Evolutionary conservation across 2,329 filamentous ascomycete genomes (phyloP), one percentile per base, ranked within the genome.

Genomic region (Diplodia intermedia): DNA sequence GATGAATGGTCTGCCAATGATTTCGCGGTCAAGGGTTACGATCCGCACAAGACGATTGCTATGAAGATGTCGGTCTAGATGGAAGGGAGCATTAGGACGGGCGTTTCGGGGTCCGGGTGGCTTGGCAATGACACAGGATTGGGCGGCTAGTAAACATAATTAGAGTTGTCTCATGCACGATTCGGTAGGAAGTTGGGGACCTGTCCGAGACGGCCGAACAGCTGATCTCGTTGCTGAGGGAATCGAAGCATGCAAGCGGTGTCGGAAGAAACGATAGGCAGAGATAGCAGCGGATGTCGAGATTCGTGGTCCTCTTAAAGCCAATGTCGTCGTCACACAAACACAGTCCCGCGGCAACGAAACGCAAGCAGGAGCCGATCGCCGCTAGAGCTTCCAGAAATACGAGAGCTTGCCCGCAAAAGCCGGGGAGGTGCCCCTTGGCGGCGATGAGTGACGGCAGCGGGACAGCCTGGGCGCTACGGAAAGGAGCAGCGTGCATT

Each of bases 31-130:
- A 85, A 91, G 75, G 94, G 91, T 0, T 99, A 99, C 79, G 88
- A 94, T 61, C 94, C 95, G 68, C 93, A 97, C 79, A 94, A 94
- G 82, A 86, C 86, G 5, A 97, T 99, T 81, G 87, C 91, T 54
- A 99, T 99, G 95, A 97, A 98, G 83, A 99, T 99, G 95, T 96
- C 92, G 76, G 94, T 98, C 69, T 93, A 67, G 66, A 52, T 93
- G 62, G 66, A 52, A 15, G 4, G 29, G n/a, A 9, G 18, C 20
- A 23, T 52, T 50, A 47, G 47, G 31, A 26, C n/a, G 31, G 60
- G 60, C 60, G 60, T 63, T 63, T 18, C 15, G 54, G 40, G 26
- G n/a, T 23, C 15, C 23, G 11, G 23, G 52, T 15, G 15, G 56
- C 26, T 18, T 20, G 15, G 26, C 4, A 31, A 57, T n/a, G 20